Base-by-base conservation (phyloP, 2,329 filamentous ascomycete genomes). In the Diplodia corticola region DNA sequence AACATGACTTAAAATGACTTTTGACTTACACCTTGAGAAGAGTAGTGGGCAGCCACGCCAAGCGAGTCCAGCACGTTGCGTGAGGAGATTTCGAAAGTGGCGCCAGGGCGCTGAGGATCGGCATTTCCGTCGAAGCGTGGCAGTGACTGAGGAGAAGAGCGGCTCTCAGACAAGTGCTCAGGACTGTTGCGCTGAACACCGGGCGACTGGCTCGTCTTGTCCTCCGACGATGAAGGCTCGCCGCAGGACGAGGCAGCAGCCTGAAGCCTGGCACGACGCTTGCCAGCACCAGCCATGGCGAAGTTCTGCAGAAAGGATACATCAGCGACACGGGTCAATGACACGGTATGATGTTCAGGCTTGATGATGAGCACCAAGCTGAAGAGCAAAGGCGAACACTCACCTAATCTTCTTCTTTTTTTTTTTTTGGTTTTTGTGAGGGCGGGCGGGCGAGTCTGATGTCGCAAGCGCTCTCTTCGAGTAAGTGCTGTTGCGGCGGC, bases 241-340 rank as follows among this genome's bases (percentile, higher is more conserved):
- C 73, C 69, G 28, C 72, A 71, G 35, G 74, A 76, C 55, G 69
- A 70, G 28, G 72, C 67, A 28, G 72, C 67, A 57, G 73, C 71
- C 71, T 79, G 72, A 22, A 69, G 68, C 64, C 75, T 69, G 12
- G 72, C 72, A 50, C 73, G 75, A 51, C 72, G 72, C 73, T 78
- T 80, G 1, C 71, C 53, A 51, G 78, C 71, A 48, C 76, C 77
- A 24, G 71, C 77, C 80, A 81, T 81, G n/a, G 51, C 7, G 51
- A 37, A 24, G 15, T 20, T 35, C 50, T 35, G 33, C 17, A 44
- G 20, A 37, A 6, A 17, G 10, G 35, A 1, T 30, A 5, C 15
- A 7, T 65, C 51, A 65, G 63, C 13, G 37, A 48, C 20, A 12
- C 13, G 12, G 12, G 35, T 26, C 55, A 49, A 35, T 24, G 57